Evolutionary conservation across 108 stramenopile genomes (phyloP).

Genomic region (Conticribra weissflogii): DNA sequence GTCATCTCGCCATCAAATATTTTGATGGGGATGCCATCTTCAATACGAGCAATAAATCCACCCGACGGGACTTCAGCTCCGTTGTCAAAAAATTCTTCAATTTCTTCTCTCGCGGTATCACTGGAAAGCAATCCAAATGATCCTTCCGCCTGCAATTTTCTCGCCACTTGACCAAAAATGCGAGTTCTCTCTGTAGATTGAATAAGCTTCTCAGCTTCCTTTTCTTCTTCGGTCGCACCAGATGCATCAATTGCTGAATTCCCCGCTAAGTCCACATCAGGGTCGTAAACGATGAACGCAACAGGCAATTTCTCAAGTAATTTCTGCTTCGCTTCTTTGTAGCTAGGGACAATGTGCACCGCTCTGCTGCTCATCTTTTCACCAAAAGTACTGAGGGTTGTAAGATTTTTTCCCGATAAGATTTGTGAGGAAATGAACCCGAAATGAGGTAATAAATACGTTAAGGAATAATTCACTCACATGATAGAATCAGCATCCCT

Average conservation of each 20-base stretch:
- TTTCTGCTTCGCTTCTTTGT: constrained; percentile 53
- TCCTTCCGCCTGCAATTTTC: constrained; percentile 64
- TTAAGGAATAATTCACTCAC: constrained; percentile 19
- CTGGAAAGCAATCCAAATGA: constrained; percentile 66
- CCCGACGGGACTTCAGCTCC: constrained; percentile 9
- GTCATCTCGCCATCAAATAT: constrained; percentile 23
- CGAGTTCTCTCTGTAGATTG: constrained; percentile 58
- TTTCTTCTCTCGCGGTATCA: constrained; percentile 26
- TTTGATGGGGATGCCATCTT: constrained; percentile 48
- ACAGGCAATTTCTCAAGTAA: constrained; percentile 46
- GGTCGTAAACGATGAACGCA: constrained; percentile 71
- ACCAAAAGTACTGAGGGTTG: constrained; percentile 55
- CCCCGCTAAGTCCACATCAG: constrained; percentile 7
- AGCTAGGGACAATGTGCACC: constrained; percentile 48
- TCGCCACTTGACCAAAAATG: constrained; percentile 72
- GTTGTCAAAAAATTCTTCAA: constrained; percentile 38
- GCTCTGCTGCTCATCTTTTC: constrained; percentile 66
- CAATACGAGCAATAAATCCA: constrained; percentile 58
- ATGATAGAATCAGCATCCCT: constrained; percentile 64
- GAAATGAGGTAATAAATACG: too few relatives aligned
- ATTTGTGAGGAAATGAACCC: too few relatives aligned
- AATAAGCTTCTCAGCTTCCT: constrained; percentile 41
- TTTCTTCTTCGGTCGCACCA: constrained; percentile 33
- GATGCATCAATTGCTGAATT: constrained; percentile 40
- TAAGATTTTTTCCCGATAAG: background rate